These are phyloP conservation scores for Terfezia claveryi DNA, from an alignment of 495 filamentous ascomycete genomes.

Conservation along the genomic window DNA sequence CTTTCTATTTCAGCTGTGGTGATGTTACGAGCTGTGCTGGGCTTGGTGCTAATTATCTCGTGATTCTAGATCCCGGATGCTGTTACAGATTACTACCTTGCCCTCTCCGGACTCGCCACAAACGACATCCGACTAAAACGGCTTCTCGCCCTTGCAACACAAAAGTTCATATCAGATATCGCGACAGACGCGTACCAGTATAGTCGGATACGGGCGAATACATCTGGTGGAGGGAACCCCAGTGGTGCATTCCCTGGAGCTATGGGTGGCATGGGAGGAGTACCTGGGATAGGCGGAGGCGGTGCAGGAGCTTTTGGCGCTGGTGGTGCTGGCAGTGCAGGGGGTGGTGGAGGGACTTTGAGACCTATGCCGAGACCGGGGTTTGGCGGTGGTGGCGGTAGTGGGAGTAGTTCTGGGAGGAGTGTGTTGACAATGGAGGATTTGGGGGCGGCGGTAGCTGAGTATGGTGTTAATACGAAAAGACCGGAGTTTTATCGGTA, in stretches of 20 bases:
- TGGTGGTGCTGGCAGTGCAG: slow-evolving; percentile 31
- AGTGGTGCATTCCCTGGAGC: slow-evolving; percentile 40
- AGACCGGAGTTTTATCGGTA: slow-evolving; percentile 91
- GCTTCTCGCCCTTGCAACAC: slow-evolving; percentile 81
- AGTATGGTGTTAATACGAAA: slow-evolving; percentile 94
- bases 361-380: slow-evolving; percentile 77
- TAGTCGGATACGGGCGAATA: slow-evolving; percentile 79
- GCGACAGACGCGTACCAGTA: slow-evolving; percentile 96
- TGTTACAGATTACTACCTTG: slow-evolving; percentile 94
- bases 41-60: not conserved
- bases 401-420: slow-evolving; percentile 70
- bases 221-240: slow-evolving; percentile 65
- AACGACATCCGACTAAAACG: slow-evolving; percentile 72
- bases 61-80: slow-evolving; percentile 71
- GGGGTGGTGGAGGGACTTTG: slow-evolving; percentile 33
- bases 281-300: slow-evolving; percentile 38
- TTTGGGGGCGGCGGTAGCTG: slow-evolving; percentile 85
- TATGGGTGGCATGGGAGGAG: slow-evolving; percentile 34
- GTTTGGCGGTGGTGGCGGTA: slow-evolving; percentile 67
- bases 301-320: slow-evolving; percentile 29
- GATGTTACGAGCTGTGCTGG: not conserved
- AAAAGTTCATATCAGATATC: slow-evolving; percentile 95
- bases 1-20: not conserved
- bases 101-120: slow-evolving; percentile 76
- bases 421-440: slow-evolving; percentile 98